phyloP scores from a whole-genome alignment of 495 filamentous ascomycete species.

The Talaromyces liani region DNA sequence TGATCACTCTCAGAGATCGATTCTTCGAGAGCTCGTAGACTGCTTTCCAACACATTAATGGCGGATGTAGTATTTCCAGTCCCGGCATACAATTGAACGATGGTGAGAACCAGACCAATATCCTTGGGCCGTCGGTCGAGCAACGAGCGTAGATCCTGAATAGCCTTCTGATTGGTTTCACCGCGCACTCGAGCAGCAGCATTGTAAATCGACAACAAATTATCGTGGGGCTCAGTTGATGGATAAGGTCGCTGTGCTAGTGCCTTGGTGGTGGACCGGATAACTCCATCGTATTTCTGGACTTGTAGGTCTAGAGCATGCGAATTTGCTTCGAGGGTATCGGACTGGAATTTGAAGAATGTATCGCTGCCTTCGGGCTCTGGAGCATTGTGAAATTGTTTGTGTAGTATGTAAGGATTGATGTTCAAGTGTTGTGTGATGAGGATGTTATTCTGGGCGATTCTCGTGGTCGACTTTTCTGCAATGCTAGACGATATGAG shows the following conservation, averaged over 20 bases:
- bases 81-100: conserved; percentile 75
- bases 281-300: conserved; percentile 69
- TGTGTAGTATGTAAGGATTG: conserved; percentile 76
- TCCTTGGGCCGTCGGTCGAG: conserved; percentile 73
- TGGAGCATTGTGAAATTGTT: conserved; percentile 53
- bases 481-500: conserved; percentile 47
- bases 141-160: conserved; percentile 69
- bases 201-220: conserved; percentile 65
- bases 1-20: conserved; percentile 54
- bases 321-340: conserved; percentile 58
- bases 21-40: conserved; percentile 64
- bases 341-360: conserved; percentile 71
- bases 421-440: conserved; percentile 45
- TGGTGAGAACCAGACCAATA: conserved; percentile 73
- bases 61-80: conserved; percentile 70
- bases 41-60: conserved; percentile 64
- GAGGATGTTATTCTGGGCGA: conserved; percentile 74
- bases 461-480: conserved; percentile 66
- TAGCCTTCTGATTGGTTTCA: conserved; percentile 54
- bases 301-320: conserved; percentile 68
- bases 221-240: conserved; percentile 48
- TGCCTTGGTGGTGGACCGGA: conserved; percentile 53
- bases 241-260: conserved; percentile 47
- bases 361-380: conserved; percentile 55
- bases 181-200: conserved; percentile 69